Base-by-base conservation (phyloP, 2,329 filamentous ascomycete species). In the Penicillium sp. region DNA sequence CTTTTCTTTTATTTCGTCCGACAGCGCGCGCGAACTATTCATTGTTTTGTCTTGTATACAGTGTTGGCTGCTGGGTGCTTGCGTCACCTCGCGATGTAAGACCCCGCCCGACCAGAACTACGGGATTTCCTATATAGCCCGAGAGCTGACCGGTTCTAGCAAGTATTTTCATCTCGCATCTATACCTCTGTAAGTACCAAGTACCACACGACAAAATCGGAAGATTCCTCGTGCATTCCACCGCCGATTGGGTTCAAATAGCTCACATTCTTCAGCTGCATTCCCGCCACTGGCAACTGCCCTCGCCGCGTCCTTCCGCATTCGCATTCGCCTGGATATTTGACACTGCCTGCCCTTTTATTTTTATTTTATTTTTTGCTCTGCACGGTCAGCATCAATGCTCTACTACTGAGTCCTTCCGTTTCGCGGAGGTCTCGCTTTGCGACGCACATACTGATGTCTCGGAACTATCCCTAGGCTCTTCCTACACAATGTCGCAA, bases 401-500 rank as follows among this genome's bases (percentile, higher is more conserved):
- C 21, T 24, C 47, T 16, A 35, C 14, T 20, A 30, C 16, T n/a
- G n/a, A n/a, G n/a, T 23, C 40, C 40, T 23, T 43, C 18, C 20
- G 4, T 43, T 43, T 23, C 18, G 33, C 45, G 30, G 52, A 28
- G 52, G 33, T 3, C n/a, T 57, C 56, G 51, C 46, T 47, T 52
- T 35, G 56, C 56, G 50, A 47, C 51, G 43, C 23, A 35, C 45
- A 46, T 55, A 42, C 52, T 55, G 52, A 55, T 55, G 43, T 23
- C 52, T 33, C 21, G 24, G 6, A 30, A 48, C 18, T 24, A 51
- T 26, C 26, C 26, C 2, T 46, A 55, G 56, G 38, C 46, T 45
- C 24, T 30, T 23, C 21, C 6, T 50, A 38, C 66, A 60, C 59
- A 55, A 75, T 74, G 71, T 56, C 70, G 55, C 65, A 90, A 69